phyloP scores from a whole-genome alignment of 169 alveolate species.

The Plasmodium blacklocki region DNA sequence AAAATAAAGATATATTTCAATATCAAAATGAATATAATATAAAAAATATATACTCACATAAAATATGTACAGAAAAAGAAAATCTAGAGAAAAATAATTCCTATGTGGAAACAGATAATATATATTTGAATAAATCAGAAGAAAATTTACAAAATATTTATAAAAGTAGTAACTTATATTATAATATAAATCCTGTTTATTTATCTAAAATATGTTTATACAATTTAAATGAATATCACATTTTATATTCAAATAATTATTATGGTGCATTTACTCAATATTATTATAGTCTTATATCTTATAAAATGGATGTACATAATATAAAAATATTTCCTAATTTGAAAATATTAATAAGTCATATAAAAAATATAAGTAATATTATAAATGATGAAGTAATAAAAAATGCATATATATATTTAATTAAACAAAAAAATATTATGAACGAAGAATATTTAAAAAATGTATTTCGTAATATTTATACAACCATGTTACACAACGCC shows the following conservation, averaged over 20 bases:
- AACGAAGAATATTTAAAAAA: slow-evolving; percentile 21
- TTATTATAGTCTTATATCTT: slow-evolving; percentile 60
- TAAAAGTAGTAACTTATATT: slow-evolving; percentile 70
- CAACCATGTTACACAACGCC: slow-evolving; percentile 40
- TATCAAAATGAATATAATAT: slow-evolving; percentile 34
- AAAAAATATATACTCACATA: slow-evolving; percentile 69
- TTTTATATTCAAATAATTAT: slow-evolving; percentile 59
- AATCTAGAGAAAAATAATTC: neutral
- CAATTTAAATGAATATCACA: slow-evolving; percentile 70
- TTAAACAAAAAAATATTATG: slow-evolving; percentile 53
- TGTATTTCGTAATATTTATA: slow-evolving; percentile 13
- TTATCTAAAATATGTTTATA: slow-evolving; percentile 73
- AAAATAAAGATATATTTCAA: slow-evolving; percentile 69
- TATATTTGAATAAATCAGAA: slow-evolving; percentile 53
- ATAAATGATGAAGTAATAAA: slow-evolving; percentile 67
- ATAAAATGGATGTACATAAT: slow-evolving; percentile 62
- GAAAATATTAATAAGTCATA: slow-evolving; percentile 60
- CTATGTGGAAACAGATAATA: slow-evolving; percentile 44
- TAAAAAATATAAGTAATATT: slow-evolving; percentile 63
- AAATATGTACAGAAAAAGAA: slow-evolving; percentile 15
- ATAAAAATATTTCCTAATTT: slow-evolving; percentile 69
- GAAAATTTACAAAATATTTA: slow-evolving; percentile 30
- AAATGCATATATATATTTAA: slow-evolving; percentile 58
- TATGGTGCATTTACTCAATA: slow-evolving; percentile 72
- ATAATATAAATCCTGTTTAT: slow-evolving; percentile 64